Base-by-base conservation (phyloP, 345 rosid species). In the Populus euphratica region DNA sequence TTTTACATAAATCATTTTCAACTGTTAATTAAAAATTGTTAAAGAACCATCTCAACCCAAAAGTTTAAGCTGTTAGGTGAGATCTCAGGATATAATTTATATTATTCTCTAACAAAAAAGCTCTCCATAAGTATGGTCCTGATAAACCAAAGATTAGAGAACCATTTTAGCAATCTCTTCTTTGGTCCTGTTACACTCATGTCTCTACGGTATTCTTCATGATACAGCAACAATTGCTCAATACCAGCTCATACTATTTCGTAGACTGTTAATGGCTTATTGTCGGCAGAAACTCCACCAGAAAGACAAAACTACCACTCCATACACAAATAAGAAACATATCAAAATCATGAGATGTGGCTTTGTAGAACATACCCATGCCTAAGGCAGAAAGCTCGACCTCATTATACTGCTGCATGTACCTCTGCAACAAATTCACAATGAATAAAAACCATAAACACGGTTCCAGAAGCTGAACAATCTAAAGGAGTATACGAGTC, bases 381-480 rank as follows among this genome's bases (percentile, higher is more conserved):
- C 99, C 97, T 69, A 95, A 78, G 20, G 99, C 98, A 52, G 97
- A 95, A 66, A 95, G 97, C 78, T 95, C 97, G 23, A 93, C 99
- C 83, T 95, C 99, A 50, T 93, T 71, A 73, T 93, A 91, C 70
- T 91, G 98, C 73, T 93, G 97, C 47, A 94, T 93, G 83, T 91
- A 94, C 85, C 93, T 91, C 98, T 93, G 89, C 84, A 82, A 54
- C 44, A 78, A n/a, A 79, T 21, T 1, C 49, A 31, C 25, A 23
- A 70, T 39, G 23, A 29, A 36, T 73, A 52, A 14, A 41, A 18
- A 27, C 2, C 35, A 49, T 27, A 7, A 7, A 25, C 11, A 29
- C 9, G 33, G 25, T 11, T 10, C n/a, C 36, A 49, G 13, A 5
- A 14, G 18, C 17, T 43, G 35, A 8, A 20, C 18, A 70, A 6